Evolutionary conservation across 2,329 filamentous ascomycete genomes (phyloP).

Genomic region (Myriosclerotinia scirpicola): DNA sequence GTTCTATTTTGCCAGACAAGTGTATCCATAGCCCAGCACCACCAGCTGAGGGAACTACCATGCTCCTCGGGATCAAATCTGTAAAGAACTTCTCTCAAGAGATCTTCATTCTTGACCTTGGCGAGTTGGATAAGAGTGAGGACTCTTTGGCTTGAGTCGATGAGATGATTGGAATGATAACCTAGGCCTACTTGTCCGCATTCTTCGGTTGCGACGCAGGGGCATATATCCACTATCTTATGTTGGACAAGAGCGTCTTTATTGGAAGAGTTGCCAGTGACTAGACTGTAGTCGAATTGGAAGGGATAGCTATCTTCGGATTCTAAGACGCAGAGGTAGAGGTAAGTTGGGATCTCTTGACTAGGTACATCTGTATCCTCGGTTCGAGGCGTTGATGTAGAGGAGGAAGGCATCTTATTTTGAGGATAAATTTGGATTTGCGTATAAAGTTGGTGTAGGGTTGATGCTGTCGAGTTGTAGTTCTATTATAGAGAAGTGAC

Average conservation of each 20-base stretch:
- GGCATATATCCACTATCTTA: background rate
- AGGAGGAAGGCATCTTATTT: background rate
- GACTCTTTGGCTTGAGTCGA: background rate
- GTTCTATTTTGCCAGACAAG: slow-evolving; percentile 5
- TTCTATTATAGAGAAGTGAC: background rate
- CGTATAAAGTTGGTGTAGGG: no score
- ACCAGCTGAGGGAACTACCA: background rate
- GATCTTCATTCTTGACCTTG: background rate
- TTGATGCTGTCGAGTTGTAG: background rate
- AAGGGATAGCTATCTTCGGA: background rate
- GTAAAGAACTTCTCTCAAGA: background rate
- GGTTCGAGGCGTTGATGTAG: background rate
- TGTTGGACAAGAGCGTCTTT: background rate
- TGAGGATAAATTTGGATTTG: no score
- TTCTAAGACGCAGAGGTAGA: slow-evolving; percentile 3
- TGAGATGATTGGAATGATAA: background rate
- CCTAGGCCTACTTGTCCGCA: background rate
- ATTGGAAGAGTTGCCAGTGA: background rate
- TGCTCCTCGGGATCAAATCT: background rate
- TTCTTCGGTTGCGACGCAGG: background rate
- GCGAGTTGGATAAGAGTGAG: background rate
- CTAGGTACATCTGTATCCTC: background rate
- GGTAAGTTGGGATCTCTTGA: background rate
- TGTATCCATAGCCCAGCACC: background rate
- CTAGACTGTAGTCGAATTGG: background rate